Evolutionary conservation across 192 early-diverging fungal species (phyloP).

Genomic region (Backusella morwellensis): DNA sequence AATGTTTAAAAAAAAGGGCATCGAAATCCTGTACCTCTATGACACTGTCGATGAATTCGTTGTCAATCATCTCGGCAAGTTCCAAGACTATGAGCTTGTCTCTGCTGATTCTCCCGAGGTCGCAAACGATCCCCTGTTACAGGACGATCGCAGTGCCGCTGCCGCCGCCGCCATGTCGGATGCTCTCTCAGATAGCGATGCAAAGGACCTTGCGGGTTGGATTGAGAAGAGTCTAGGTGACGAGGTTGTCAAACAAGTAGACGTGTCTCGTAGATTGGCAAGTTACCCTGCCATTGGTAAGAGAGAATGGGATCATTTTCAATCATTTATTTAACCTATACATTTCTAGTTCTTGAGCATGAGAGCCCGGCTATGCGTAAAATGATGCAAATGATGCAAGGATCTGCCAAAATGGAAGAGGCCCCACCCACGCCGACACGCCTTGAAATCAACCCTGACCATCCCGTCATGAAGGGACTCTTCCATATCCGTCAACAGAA

Average conservation of each 20-base stretch:
- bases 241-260: slow-evolving; percentile 63
- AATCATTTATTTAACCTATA: not conserved
- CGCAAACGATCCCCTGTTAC: slow-evolving; percentile 40
- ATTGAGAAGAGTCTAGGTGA: slow-evolving; percentile 59
- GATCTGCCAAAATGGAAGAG: slow-evolving; percentile 49
- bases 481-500: slow-evolving; percentile 54
- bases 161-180: slow-evolving; percentile 9
- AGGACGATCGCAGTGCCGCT: not conserved
- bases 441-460: slow-evolving; percentile 73
- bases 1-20: slow-evolving; percentile 66
- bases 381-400: slow-evolving; percentile 64
- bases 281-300: slow-evolving; percentile 68
- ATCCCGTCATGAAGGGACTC: slow-evolving; percentile 68
- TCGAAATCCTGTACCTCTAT: slow-evolving; percentile 69
- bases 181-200: slow-evolving; percentile 42
- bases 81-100: slow-evolving; percentile 54
- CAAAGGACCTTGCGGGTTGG: slow-evolving; percentile 55
- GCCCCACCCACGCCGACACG: slow-evolving; percentile 61
- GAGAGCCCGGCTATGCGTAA: slow-evolving; percentile 70
- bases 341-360: slow-evolving; percentile 58
- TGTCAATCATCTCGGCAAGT: slow-evolving; percentile 56
- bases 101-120: slow-evolving; percentile 47
- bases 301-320: not conserved
- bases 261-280: slow-evolving; percentile 68
- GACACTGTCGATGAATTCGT: slow-evolving; percentile 61